A percentile compares a stretch with the other conserved stretches of the same genome.
phyloP scores from a whole-genome alignment of 2,329 filamentous ascomycete species.

The Colletotrichum falcatum region DNA sequence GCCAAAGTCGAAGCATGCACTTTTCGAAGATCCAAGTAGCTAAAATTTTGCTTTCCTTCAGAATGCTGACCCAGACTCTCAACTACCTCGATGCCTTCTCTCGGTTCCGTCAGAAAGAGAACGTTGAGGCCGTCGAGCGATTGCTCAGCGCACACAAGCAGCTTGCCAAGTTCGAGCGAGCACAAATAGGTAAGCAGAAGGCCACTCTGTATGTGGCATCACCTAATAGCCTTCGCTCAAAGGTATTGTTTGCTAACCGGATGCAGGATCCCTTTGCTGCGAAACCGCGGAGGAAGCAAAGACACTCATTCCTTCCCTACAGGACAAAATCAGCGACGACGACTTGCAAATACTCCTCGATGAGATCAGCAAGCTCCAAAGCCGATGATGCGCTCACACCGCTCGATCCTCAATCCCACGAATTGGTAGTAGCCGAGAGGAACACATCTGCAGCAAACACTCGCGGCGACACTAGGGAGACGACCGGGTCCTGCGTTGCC shows the following conservation, averaged over 20 bases:
- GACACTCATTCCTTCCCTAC: slow-evolving; percentile 89
- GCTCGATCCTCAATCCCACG: background rate
- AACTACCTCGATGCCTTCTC: slow-evolving; percentile 96
- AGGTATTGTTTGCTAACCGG: slow-evolving; percentile 15
- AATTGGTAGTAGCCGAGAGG: background rate
- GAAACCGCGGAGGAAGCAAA: slow-evolving; percentile 96
- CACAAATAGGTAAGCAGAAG: slow-evolving; percentile 78
- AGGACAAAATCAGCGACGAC: slow-evolving; percentile 90
- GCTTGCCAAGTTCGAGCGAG: slow-evolving; percentile 92
- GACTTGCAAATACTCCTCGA: slow-evolving; percentile 89
- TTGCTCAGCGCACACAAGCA: slow-evolving; percentile 83
- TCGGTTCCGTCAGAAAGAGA: slow-evolving; percentile 94
- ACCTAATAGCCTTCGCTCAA: background rate
- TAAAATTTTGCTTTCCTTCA: slow-evolving; percentile 47
- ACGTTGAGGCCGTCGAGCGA: slow-evolving; percentile 92
- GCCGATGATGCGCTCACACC: slow-evolving; percentile 42
- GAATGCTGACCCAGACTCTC: slow-evolving; percentile 86
- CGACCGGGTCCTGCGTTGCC: background rate
- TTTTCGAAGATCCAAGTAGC: background rate
- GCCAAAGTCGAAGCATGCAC: background rate
- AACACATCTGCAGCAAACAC: background rate
- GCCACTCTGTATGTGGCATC: background rate
- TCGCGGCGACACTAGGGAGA: background rate
- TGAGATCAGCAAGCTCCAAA: slow-evolving; percentile 85
- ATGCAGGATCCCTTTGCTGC: slow-evolving; percentile 86